Conservation (phyloP, 768 basidiomycete genomes). For the Pisolithus sp. region DNA sequence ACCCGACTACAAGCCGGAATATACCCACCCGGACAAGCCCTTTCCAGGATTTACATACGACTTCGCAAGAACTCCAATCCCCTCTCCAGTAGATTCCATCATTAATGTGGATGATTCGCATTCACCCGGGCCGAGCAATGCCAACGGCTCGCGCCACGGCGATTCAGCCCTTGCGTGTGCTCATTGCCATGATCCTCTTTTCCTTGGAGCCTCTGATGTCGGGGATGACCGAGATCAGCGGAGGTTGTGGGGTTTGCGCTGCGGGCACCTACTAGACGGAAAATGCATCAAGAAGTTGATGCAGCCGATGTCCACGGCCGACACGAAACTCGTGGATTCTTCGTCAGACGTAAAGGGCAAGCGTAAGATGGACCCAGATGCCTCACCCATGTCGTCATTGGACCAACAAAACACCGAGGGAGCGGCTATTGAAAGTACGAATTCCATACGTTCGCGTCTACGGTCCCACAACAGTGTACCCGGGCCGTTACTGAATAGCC, state of each 20-base stretch:
- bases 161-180: slow-evolving; percentile 58
- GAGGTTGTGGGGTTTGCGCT: slow-evolving; percentile 66
- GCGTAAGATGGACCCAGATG: slow-evolving; percentile 13
- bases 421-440: slow-evolving; percentile 15
- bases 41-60: slow-evolving; percentile 64
- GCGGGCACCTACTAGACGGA: slow-evolving; percentile 75
- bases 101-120: slow-evolving; percentile 45
- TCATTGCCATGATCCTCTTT: slow-evolving; percentile 56
- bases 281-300: slow-evolving; percentile 62
- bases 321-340: not conserved
- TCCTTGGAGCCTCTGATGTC: slow-evolving; percentile 46
- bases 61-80: slow-evolving; percentile 39
- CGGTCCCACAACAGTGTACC: slow-evolving; percentile 36
- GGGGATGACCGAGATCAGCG: slow-evolving; percentile 38
- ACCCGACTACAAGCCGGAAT: slow-evolving; percentile 47
- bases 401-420: slow-evolving; percentile 32
- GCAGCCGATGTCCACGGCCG: slow-evolving; percentile 28
- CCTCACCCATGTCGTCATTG: not conserved
- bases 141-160: slow-evolving; percentile 21
- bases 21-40: slow-evolving; percentile 55
- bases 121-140: slow-evolving; percentile 14
- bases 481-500: not conserved
- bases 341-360: slow-evolving; percentile 40
- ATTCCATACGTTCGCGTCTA: slow-evolving; percentile 52
- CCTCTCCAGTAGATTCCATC: slow-evolving; percentile 24